Conservation (phyloP, 257 asterid species). For the Lycium barbarum region DNA sequence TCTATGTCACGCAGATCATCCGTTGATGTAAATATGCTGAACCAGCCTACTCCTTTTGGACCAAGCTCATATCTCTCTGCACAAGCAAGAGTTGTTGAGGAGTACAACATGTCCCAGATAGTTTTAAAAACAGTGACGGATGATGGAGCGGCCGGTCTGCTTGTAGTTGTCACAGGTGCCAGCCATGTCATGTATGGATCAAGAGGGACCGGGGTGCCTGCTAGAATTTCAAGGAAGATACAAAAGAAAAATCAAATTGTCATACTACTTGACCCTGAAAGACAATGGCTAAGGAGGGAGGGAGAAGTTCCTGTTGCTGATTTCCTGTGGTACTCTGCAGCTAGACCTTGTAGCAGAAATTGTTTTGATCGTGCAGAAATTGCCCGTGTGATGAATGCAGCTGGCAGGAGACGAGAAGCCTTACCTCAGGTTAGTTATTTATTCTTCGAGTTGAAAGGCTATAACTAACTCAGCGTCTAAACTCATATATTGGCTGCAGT, state of each 20-base stretch:
- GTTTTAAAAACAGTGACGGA: slow-evolving; percentile 69
- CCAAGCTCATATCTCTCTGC: slow-evolving; percentile 85
- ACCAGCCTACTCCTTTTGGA: slow-evolving; percentile 65
- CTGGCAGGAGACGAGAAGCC: slow-evolving; percentile 93
- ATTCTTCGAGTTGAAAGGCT: slow-evolving; percentile 7
- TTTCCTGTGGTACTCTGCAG: slow-evolving; percentile 97
- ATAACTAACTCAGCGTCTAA: background rate
- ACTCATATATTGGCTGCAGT: background rate
- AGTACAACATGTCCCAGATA: slow-evolving; percentile 81
- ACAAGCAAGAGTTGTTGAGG: slow-evolving; percentile 93
- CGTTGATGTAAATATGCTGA: slow-evolving; percentile 55
- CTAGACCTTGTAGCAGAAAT: slow-evolving; percentile 89
- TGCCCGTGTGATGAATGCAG: slow-evolving; percentile 98
- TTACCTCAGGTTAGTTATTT: slow-evolving; percentile 79
- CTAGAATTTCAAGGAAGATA: slow-evolving; percentile 77
- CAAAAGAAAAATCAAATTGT: slow-evolving; percentile 81
- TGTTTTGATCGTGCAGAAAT: slow-evolving; percentile 99
- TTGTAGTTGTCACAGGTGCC: slow-evolving; percentile 89
- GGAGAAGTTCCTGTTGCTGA: slow-evolving; percentile 97
- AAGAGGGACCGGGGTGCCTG: slow-evolving; percentile 92
- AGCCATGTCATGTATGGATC: slow-evolving; percentile 82
- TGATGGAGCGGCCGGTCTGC: slow-evolving; percentile 73
- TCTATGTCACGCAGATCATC: slow-evolving; percentile 75
- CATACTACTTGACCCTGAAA: slow-evolving; percentile 78
- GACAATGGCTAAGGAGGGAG: slow-evolving; percentile 83